Conservation (phyloP, 495 filamentous ascomycete genomes). For the Podospora didyma region DNA sequence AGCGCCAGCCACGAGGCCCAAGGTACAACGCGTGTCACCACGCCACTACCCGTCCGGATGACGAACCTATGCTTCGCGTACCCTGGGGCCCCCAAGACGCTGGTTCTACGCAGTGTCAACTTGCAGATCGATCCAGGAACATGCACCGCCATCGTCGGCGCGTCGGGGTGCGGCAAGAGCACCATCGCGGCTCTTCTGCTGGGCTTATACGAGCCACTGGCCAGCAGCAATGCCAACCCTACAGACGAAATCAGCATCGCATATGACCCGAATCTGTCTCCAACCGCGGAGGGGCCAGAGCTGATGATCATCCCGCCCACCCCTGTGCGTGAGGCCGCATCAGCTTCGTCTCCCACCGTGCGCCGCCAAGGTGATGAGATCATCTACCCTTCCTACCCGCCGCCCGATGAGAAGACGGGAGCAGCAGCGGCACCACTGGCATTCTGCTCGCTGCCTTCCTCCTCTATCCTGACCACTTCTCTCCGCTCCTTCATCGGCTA, state of each 20-base stretch:
- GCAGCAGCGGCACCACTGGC: conserved; percentile 41
- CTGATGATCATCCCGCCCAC: too few species aligned
- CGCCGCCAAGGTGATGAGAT: too few species aligned
- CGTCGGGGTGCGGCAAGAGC: conserved; percentile 85
- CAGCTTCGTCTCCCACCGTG: too few species aligned
- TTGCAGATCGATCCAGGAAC: conserved; percentile 56
- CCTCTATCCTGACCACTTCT: conserved; percentile 52
- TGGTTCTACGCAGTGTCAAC: conserved; percentile 57
- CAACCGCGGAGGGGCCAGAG: too few species aligned
- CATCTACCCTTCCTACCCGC: too few species aligned
- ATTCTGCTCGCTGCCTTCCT: conserved; percentile 53
- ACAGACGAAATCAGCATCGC: conserved; percentile 12
- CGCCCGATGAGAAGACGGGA: too few species aligned
- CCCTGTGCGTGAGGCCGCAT: too few species aligned
- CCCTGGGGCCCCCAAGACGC: conserved; percentile 48
- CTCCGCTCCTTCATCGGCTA: conserved; percentile 68
- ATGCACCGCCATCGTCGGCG: conserved; percentile 72
- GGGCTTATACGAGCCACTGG: conserved; percentile 26
- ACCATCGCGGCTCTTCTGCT: conserved; percentile 77
- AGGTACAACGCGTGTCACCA: conserved; percentile 37
- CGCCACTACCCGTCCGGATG: conserved; percentile 59
- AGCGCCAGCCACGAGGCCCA: conserved; percentile 61
- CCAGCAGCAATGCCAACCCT: conserved; percentile 42
- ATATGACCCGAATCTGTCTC: not conserved
- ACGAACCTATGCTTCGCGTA: conserved; percentile 64